Evolutionary conservation across 208 protist species (phyloP).

Genomic region (Leishmania arabica): DNA sequence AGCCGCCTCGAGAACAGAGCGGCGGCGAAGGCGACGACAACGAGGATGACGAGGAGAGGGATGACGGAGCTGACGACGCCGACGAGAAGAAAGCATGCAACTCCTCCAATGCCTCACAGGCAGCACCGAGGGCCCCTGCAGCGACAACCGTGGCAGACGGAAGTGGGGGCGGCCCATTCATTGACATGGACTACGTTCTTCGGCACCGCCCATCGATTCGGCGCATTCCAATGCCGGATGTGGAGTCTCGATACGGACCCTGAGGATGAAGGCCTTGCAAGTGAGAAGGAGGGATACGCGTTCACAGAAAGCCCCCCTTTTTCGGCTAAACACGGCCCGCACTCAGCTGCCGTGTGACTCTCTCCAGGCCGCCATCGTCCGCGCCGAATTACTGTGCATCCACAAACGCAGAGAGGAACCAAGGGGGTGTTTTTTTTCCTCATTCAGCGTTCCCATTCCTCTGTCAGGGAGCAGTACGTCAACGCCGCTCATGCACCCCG

Average conservation of each 20-base stretch:
- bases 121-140: neutral
- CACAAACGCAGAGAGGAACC: neutral
- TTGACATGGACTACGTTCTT: slow-evolving; percentile 38
- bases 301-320: neutral
- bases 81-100: neutral
- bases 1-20: neutral
- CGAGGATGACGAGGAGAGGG: slow-evolving; percentile 2
- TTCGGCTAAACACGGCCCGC: neutral
- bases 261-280: neutral
- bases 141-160: neutral
- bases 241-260: slow-evolving; percentile 56
- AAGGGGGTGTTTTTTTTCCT: neutral
- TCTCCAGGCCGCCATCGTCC: neutral
- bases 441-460: neutral
- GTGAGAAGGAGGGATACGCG: neutral
- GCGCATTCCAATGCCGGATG: slow-evolving; percentile 63
- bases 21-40: slow-evolving; percentile 1
- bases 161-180: neutral
- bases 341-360: neutral
- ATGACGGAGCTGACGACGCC: slow-evolving; percentile 5
- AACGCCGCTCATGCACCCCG: neutral
- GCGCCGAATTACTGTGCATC: neutral
- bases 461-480: neutral
- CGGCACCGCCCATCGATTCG: slow-evolving; percentile 34
- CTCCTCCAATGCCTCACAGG: neutral